These are phyloP conservation scores for Brassica carinata DNA, from an alignment of 345 rosid genomes.

Conservation along the genomic window DNA sequence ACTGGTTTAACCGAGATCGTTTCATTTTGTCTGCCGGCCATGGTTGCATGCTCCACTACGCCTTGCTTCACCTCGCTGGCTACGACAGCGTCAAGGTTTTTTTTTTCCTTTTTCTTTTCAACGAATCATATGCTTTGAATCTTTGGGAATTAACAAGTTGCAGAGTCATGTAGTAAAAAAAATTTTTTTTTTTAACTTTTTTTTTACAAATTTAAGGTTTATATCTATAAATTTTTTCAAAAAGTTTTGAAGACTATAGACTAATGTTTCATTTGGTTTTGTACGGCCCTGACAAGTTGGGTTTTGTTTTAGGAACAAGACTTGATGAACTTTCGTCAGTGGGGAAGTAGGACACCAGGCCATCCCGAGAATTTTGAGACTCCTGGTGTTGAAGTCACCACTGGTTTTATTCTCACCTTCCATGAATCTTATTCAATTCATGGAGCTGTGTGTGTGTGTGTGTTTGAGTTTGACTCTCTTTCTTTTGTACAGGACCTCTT, in stretches of 20 bases:
- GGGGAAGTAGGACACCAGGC: slow-evolving; percentile 96
- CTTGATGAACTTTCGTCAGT: slow-evolving; percentile 82
- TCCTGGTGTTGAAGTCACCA: slow-evolving; percentile 96
- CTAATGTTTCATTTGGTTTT: no score
- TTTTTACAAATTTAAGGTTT: no score
- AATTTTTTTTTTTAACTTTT: no score
- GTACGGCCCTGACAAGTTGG: no score
- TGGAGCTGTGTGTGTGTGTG: no score
- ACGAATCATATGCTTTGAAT: no score
- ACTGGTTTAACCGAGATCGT: slow-evolving; percentile 58
- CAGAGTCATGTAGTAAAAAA: no score
- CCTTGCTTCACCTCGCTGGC: slow-evolving; percentile 96
- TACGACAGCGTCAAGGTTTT: slow-evolving; percentile 63
- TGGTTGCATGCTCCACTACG: slow-evolving; percentile 96
- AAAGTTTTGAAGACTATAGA: no score
- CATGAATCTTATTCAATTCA: no score
- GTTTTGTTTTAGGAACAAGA: slow-evolving; percentile 60
- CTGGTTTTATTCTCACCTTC: slow-evolving; percentile 46
- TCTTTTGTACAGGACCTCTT: slow-evolving; percentile 69
- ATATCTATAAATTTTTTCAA: no score
- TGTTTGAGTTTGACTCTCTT: background rate
- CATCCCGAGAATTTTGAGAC: slow-evolving; percentile 99
- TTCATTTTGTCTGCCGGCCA: slow-evolving; percentile 96
- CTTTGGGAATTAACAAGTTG: no score
- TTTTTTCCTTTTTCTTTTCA: no score